Conservation (phyloP, 495 filamentous ascomycete species). For the Halenospora varia region DNA sequence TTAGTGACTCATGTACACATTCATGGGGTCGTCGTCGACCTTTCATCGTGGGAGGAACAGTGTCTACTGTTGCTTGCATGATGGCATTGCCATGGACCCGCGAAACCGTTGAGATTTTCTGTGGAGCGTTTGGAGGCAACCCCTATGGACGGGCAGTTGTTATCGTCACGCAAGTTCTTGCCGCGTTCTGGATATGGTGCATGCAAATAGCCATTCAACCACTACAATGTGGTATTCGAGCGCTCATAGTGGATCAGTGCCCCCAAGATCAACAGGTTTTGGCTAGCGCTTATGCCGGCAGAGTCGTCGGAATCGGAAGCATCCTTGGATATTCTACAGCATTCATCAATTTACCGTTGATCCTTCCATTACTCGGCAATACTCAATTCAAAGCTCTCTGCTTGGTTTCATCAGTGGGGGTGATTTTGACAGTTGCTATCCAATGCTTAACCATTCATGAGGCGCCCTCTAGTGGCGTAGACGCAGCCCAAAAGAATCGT, state of each 20-base stretch:
- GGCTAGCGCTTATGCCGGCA: conserved; percentile 19
- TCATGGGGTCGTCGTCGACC: conserved; percentile 15
- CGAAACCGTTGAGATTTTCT: not conserved
- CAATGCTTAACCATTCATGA: conserved; percentile 1
- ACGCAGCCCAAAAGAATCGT: not conserved
- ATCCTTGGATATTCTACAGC: conserved; percentile 8
- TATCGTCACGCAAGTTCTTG: not conserved
- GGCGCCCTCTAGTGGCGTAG: not conserved
- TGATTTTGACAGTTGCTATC: not conserved
- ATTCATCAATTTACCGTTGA: not conserved
- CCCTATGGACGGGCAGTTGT: not conserved
- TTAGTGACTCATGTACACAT: conserved; percentile 10
- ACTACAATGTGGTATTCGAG: conserved; percentile 19
- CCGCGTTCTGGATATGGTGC: not conserved
- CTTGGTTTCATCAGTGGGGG: not conserved
- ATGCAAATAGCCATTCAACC: conserved; percentile 22
- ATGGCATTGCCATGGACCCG: conserved; percentile 7
- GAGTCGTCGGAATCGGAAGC: conserved; percentile 15
- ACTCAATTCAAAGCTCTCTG: conserved; percentile 8
- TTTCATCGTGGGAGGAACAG: conserved; percentile 14
- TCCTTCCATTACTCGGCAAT: not conserved
- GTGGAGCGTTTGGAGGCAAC: not conserved
- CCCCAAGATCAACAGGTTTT: conserved; percentile 11
- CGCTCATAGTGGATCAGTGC: conserved; percentile 17
- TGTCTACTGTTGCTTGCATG: not conserved